Base-by-base conservation (phyloP, 2,329 filamentous ascomycete genomes). In the Aspergillus ustus region DNA sequence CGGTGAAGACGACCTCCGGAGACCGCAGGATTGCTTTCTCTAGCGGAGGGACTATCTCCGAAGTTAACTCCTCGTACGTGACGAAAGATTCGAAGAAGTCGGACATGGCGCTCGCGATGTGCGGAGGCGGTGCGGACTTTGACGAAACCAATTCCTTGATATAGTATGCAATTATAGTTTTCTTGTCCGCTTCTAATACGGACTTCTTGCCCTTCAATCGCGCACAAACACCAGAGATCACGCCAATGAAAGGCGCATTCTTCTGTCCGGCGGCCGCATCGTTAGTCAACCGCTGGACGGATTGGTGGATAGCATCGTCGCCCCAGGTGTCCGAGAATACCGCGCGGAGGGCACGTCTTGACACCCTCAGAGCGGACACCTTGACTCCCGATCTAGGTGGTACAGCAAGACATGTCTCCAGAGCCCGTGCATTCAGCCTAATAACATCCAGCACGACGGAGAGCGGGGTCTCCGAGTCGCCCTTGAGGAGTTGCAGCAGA, bases 21-120 rank as follows among this genome's bases (percentile, higher is more conserved):
- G 94, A 90, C 73, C 96, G 87, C 50, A 99, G 80, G 59, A 99
- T 84, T 6, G 91, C 89, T 78, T 97, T 97, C 73, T 99, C 95
- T 15, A 98, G 81, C 0, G 92, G 82, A 8, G 93, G 92, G 25
- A 96, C 83, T 34, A 98, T 73, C 48, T 94, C 87, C 65, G 87
- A 89, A 57, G 87, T 85, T 31, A 98, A 75, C 66, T 97, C 93
- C 25, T 93, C 88, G 17, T 86, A 73, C 0, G 86, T 89, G 43
- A 90, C 83, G 72, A 94, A 98, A 34, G 84, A 85, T 17, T 80
- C 77, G 75, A 97, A 97, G 80, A 98, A 97, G 74, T 97, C 93
- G 53, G 82, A 79, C 51, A 98, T 80, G 6, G 90, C 91, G 68
- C 83, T 83, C 2, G 91, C 87, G 60, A 97, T 82, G 73, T 97